Evolutionary conservation across 192 early-diverging fungal genomes (phyloP).

Genomic region (Coemansia sp.): DNA sequence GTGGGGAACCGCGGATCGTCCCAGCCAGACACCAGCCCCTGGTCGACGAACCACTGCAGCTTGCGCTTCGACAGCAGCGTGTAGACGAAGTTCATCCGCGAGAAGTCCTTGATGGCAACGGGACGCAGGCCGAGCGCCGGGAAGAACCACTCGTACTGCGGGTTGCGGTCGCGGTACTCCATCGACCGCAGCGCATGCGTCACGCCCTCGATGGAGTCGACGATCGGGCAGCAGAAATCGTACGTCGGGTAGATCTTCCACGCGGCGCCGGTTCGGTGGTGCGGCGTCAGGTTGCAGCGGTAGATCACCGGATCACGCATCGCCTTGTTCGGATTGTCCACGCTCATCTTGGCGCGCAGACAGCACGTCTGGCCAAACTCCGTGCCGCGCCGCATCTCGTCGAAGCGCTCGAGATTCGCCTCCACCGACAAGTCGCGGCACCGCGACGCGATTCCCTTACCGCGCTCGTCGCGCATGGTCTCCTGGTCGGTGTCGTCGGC

Average conservation of each 20-base stretch:
- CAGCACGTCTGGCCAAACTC: conserved; percentile 80
- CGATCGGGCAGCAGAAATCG: conserved; percentile 97
- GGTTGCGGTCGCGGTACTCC: conserved; percentile 98
- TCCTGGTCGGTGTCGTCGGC: conserved; percentile 87
- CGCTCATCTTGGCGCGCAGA: conserved; percentile 94
- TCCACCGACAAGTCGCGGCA: conserved; percentile 84
- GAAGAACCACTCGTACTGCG: conserved; percentile 96
- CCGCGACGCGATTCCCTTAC: conserved; percentile 76
- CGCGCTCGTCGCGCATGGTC: conserved; percentile 88
- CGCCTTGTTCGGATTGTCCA: conserved; percentile 84
- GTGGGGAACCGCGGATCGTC: conserved; percentile 92
- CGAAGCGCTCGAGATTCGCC: conserved; percentile 87
- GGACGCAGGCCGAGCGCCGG: conserved; percentile 80
- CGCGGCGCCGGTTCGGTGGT: conserved; percentile 85
- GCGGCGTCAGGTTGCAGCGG: conserved; percentile 85
- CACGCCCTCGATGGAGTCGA: conserved; percentile 95
- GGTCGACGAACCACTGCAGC: conserved; percentile 92
- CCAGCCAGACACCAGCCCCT: conserved; percentile 82
- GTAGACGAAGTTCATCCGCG: conserved; percentile 95
- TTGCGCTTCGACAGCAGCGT: conserved; percentile 98
- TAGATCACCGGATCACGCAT: conserved; percentile 97
- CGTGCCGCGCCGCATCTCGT: conserved; percentile 89
- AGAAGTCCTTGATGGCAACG: conserved; percentile 94
- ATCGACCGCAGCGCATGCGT: conserved; percentile 96
- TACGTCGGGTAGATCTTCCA: conserved; percentile 99